These are phyloP conservation scores for Candida silvicultrix DNA, from an alignment of 805 yeast species.

Conservation along the genomic window DNA sequence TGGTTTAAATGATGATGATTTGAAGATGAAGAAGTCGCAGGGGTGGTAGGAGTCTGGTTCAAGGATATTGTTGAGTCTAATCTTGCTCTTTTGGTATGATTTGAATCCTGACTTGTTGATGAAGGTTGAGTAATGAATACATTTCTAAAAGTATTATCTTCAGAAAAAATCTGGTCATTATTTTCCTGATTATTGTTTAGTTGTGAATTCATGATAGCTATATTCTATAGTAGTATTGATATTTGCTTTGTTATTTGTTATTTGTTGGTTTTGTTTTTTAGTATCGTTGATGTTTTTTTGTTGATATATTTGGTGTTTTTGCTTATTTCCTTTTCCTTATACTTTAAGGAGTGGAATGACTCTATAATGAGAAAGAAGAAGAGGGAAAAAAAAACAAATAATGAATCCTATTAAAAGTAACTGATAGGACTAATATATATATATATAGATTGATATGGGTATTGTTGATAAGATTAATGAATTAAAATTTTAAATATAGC, in stretches of 20 bases:
- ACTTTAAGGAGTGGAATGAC: background rate
- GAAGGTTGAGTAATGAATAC: constrained; percentile 14
- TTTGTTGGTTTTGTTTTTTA: background rate
- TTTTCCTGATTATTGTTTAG: constrained; percentile 28
- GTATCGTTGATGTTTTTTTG: background rate
- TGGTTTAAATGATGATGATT: constrained; percentile 5
- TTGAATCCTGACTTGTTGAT: constrained; percentile 8
- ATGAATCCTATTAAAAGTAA: too few species aligned
- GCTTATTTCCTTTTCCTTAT: background rate
- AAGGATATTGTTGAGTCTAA: constrained; percentile 15
- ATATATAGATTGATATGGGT: too few species aligned
- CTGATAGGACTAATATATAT: too few species aligned
- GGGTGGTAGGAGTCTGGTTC: constrained; percentile 10
- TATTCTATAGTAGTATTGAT: background rate
- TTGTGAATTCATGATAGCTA: constrained; percentile 30
- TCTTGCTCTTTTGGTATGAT: constrained; percentile 28
- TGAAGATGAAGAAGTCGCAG: constrained; percentile 6
- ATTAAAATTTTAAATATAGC: too few species aligned
- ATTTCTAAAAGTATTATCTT: constrained; percentile 22
- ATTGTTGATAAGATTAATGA: too few species aligned
- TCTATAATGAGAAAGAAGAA: background rate
- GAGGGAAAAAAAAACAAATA: too few species aligned
- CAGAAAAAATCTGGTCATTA: constrained; percentile 29
- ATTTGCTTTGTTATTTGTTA: background rate
- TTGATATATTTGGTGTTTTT: too few species aligned